These are phyloP conservation scores for Papiliotrema nemorosa DNA, from an alignment of 1,284 basidiomycete species.

Conservation along the genomic window DNA sequence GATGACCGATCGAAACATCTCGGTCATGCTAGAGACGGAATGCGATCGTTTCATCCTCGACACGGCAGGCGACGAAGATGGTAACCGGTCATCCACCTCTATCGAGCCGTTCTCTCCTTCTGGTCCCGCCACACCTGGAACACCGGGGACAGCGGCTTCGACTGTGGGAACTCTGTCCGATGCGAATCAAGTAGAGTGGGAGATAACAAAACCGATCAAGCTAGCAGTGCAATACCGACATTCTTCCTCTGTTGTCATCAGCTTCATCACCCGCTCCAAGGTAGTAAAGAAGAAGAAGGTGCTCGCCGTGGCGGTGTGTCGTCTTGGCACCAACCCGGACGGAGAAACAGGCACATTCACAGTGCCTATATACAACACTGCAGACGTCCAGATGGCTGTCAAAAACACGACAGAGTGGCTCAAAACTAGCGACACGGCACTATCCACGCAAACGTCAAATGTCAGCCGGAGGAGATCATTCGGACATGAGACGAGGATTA, in stretches of 20 bases:
- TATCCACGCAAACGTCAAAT: background rate
- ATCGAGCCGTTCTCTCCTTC: background rate
- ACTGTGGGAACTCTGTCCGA: too few species aligned
- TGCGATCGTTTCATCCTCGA: constrained; percentile 1
- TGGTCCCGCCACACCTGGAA: too few species aligned
- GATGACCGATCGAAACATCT: constrained; percentile 16
- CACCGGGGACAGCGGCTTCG: background rate
- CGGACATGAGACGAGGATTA: background rate
- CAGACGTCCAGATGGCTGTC: constrained; percentile 28
- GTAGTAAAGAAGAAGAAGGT: constrained; percentile 39
- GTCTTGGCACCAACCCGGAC: constrained; percentile 37
- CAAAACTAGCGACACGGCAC: background rate
- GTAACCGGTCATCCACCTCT: constrained; percentile 1
- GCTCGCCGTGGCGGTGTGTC: constrained; percentile 32
- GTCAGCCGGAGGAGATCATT: background rate
- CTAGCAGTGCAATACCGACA: constrained; percentile 47
- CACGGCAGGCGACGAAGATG: constrained; percentile 2
- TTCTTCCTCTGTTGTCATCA: constrained; percentile 43
- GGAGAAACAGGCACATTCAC: constrained; percentile 15
- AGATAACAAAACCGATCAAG: constrained; percentile 18
- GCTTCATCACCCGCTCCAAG: constrained; percentile 25
- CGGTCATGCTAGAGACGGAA: constrained; percentile 14
- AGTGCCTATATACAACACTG: constrained; percentile 38
- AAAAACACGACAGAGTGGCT: constrained; percentile 2
- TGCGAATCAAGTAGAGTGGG: constrained; percentile 22